Evolutionary conservation across 108 stramenopile species (phyloP), one percentile per base, ranked within the genome.

Genomic region (Stephanodiscus triporus): DNA sequence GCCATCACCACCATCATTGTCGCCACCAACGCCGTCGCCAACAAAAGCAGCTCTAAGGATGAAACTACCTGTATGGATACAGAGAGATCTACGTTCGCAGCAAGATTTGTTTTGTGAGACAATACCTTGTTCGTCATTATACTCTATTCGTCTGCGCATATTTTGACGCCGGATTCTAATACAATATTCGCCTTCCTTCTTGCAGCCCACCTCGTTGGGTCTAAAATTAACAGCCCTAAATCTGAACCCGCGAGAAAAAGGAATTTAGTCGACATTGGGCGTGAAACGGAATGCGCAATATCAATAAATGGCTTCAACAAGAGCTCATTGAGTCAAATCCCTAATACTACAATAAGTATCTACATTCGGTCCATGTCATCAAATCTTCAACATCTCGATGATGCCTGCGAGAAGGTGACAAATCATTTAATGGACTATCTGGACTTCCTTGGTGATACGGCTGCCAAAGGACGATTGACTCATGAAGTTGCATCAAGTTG

Each of bases 71-170:
- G 34, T 38, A 0, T 73, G 72, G 62, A 23, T 73, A 27, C 72
- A 73, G 45, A 73, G 29, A 24, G 62, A 73, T 42, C 7, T 24
- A 29, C 17, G 11, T 38, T 64, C 62, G 20, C 72, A 73, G 55
- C 26, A 34, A 4, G 24, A 11, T 9, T 42, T 73, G 50, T 73
- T 73, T 24, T 73, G 61, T 64, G 17, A 64, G 49, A 32, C 54
- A 20, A 9, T 69, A 6, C 9, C 6, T 24, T 47, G 9, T 42
- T 42, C 40, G 9, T 65, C 43, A 45, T 24, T 13, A n/a, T n/a
- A 42, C 40, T 42, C 10, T 42, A 1, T 13, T 42, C 40, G 1
- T 9, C 11, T 4, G 9, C n/a, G n/a, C 40, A 11, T 42, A 1
- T 42, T 4, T 42, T 42, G 40, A 4, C 22, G 42, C 9, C 63